A percentile compares a stretch with the other conserved stretches of the same genome.
Evolutionary conservation across 306 rosid genomes (phyloP).

Genomic region (Cicer bijugum): DNA sequence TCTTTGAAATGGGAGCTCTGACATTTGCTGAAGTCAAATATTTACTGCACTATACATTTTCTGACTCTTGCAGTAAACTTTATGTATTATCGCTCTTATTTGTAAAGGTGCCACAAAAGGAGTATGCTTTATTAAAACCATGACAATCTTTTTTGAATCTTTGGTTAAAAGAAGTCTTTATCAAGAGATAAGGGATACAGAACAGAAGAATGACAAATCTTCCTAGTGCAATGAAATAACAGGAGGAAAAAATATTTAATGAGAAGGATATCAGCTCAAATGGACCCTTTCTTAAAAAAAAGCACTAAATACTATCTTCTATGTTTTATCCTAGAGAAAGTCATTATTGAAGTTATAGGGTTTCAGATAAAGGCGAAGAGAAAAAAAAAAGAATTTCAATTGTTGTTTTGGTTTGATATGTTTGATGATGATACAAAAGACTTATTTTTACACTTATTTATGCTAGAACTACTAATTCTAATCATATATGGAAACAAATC

Average conservation of each 20-base stretch:
- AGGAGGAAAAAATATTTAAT: background rate
- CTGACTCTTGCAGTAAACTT: background rate
- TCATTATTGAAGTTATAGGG: background rate
- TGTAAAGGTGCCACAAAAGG: background rate
- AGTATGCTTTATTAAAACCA: background rate
- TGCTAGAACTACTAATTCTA: slow-evolving; percentile 9
- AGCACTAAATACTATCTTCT: background rate
- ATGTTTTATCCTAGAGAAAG: background rate
- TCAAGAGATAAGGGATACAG: background rate
- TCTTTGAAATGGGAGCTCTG: background rate
- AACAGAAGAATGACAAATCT: background rate
- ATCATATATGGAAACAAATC: background rate
- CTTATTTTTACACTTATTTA: background rate
- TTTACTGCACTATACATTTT: background rate
- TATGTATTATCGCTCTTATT: background rate
- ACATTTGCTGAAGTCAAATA: background rate
- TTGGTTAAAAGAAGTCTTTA: background rate
- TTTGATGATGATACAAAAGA: background rate
- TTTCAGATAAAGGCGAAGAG: background rate
- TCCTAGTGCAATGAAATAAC: background rate
- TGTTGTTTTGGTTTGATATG: background rate
- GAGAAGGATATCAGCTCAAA: background rate
- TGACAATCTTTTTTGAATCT: background rate
- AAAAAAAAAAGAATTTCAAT: background rate
- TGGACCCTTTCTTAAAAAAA: background rate